Base-by-base conservation (phyloP, 495 filamentous ascomycete genomes). In the Aspergillus funiculosus region DNA sequence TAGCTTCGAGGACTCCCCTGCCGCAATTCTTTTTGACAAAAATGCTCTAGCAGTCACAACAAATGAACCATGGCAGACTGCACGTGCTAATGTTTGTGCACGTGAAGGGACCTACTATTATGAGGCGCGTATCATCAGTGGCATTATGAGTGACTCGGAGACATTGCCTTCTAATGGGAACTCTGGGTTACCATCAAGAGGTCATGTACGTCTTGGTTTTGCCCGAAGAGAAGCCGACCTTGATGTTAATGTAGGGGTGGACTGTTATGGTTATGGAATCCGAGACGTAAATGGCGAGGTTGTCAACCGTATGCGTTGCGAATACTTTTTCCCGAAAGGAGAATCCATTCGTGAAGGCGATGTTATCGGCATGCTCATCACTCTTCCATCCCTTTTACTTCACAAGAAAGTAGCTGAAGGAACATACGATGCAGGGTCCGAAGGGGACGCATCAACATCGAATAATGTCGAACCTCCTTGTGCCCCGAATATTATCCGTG, bases 181-280 rank as follows among this genome's bases (percentile, higher is more conserved):
- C 24, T 56, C 68, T 10, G 55, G 66, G 4, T 37, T 53, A 15
- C 48, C 68, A 1, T 55, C 66, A n/a, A 68, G 71, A 40, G 87
- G 86, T 24, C 89, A 98, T 63, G 84, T 96, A 7, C 81, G 94
- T 9, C 74, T 97, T 41, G 94, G 94, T 1, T 96, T 87, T 65
- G 89, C 92, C 1, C 71, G 94, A 42, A 75, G 91, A 24, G 94
- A 99, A 56, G 89, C 90, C 7, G 87, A 87, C 13, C 70, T 95
- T 2, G 94, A 97, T 54, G 86, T 87, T 10, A 92, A 94, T 7
- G 88, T 96, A 9, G 94, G 94, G 0, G 95, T 90, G 53, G 92
- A 99, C 61, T 89, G 87, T 25, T 97, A 97, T 62, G 92, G 89
- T 35, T 99, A 99, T 60, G 94, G 87, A 14, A 76, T 99, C 43